Evolutionary conservation across 2,329 filamentous ascomycete genomes (phyloP).

Genomic region (Aspergillus versicolor): DNA sequence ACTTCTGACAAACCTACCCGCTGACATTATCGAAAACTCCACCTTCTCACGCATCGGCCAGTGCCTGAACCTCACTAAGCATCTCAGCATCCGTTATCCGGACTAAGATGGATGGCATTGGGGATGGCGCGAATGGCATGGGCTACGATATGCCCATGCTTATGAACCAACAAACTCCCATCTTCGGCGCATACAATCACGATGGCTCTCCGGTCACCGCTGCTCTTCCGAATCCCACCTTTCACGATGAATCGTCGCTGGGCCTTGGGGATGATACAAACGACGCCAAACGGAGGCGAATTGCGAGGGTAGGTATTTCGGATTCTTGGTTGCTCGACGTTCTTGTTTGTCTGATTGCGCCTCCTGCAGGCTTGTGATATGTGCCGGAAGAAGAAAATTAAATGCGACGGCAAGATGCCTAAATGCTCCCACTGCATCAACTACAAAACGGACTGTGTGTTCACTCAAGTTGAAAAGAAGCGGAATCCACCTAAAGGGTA

Average conservation of each 20-base stretch:
- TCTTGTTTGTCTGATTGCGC: conserved; percentile 8
- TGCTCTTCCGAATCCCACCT: conserved; percentile 43
- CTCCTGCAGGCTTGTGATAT: conserved; percentile 77
- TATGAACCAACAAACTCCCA: conserved; percentile 64
- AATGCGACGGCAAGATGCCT: conserved; percentile 94
- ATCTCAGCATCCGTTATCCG: conserved; percentile 3
- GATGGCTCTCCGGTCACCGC: conserved; percentile 61
- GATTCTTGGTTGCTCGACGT: background rate
- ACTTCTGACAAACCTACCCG: conserved; percentile 17
- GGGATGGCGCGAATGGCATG: conserved; percentile 38
- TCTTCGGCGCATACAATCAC: conserved; percentile 63
- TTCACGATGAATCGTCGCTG: conserved; percentile 45
- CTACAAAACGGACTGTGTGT: conserved; percentile 96
- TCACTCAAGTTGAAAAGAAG: conserved; percentile 99
- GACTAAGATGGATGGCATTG: conserved; percentile 35
- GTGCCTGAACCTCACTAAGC: background rate
- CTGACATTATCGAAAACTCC: conserved; percentile 17
- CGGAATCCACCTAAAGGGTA: conserved; percentile 95
- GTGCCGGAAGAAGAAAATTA: conserved; percentile 92
- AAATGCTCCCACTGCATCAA: conserved; percentile 95
- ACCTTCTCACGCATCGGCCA: conserved; percentile 14
- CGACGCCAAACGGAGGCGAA: conserved; percentile 84
- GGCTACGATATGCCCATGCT: conserved; percentile 52
- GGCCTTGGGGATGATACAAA: conserved; percentile 56
- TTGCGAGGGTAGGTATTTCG: conserved; percentile 69